Evolutionary conservation across 208 protist species (phyloP).

Genomic region (Angomonas ambiguus): DNA sequence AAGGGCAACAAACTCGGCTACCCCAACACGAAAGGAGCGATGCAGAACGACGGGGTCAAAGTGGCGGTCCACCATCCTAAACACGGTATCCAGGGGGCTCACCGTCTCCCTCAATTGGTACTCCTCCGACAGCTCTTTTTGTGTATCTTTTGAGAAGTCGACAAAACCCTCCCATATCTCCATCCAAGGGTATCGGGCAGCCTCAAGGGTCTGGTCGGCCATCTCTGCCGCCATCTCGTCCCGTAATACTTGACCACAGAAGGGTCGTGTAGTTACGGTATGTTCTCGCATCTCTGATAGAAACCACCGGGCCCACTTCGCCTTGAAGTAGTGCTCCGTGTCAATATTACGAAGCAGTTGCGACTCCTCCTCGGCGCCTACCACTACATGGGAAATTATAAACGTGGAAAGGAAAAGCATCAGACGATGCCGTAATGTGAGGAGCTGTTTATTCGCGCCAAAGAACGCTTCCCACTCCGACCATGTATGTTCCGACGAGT

Average conservation of each 20-base stretch:
- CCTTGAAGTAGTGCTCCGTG: neutral
- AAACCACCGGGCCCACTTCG: neutral
- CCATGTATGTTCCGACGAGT: neutral
- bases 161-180: neutral
- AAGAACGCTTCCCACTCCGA: neutral
- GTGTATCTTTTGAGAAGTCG: neutral
- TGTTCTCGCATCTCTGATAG: neutral
- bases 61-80: neutral
- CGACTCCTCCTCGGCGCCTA: neutral
- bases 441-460: neutral
- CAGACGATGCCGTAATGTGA: neutral
- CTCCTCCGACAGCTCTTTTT: neutral
- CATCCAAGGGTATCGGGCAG: neutral
- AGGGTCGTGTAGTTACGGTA: neutral
- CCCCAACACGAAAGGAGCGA: neutral
- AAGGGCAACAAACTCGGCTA: neutral
- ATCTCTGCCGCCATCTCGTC: neutral
- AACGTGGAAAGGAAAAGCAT: conserved; percentile 1
- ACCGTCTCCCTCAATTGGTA: neutral
- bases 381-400: neutral
- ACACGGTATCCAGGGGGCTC: neutral
- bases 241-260: neutral
- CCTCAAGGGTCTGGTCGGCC: neutral
- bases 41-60: neutral
- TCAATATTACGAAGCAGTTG: neutral